Conservation (phyloP, 257 asterid genomes). For the Euphrasia confusa region DNA sequence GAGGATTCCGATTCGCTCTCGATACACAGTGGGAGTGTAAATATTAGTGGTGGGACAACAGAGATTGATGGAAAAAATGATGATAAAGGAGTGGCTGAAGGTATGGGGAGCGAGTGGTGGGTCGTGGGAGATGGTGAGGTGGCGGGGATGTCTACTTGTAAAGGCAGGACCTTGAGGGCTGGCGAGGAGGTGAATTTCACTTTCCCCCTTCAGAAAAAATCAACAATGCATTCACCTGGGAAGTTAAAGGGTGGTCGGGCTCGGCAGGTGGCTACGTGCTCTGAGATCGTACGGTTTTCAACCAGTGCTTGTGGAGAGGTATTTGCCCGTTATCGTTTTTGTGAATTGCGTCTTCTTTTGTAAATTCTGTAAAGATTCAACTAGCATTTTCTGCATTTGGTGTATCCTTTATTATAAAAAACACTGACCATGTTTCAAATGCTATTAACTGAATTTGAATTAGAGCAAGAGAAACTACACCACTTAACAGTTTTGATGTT, state of each 20-base stretch:
- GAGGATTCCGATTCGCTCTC: slow-evolving; percentile 18
- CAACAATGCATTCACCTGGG: slow-evolving; percentile 47
- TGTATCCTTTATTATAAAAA: not conserved
- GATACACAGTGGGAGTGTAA: slow-evolving; percentile 25
- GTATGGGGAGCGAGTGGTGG: slow-evolving; percentile 81
- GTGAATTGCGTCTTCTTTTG: slow-evolving; percentile 5
- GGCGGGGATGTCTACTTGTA: slow-evolving; percentile 79
- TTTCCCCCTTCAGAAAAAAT: slow-evolving; percentile 60
- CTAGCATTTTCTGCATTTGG: slow-evolving; percentile 1
- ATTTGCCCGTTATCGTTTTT: slow-evolving; percentile 8
- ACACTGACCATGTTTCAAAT: not conserved
- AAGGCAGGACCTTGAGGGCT: slow-evolving; percentile 62
- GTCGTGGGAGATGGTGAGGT: slow-evolving; percentile 66
- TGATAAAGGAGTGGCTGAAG: slow-evolving; percentile 28
- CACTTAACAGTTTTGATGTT: too few relatives aligned
- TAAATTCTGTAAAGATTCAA: slow-evolving; percentile 3
- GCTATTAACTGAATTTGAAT: slow-evolving; percentile 4
- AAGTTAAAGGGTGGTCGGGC: slow-evolving; percentile 71
- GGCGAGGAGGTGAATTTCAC: slow-evolving; percentile 71
- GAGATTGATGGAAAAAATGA: slow-evolving; percentile 29
- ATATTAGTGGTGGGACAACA: slow-evolving; percentile 23
- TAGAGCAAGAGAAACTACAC: too few relatives aligned
- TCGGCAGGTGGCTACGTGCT: slow-evolving; percentile 59
- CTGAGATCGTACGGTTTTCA: slow-evolving; percentile 90
- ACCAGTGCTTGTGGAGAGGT: slow-evolving; percentile 78